Evolutionary conservation across 805 yeast genomes (phyloP).

Genomic region (Cyberlindnera lachancei): DNA sequence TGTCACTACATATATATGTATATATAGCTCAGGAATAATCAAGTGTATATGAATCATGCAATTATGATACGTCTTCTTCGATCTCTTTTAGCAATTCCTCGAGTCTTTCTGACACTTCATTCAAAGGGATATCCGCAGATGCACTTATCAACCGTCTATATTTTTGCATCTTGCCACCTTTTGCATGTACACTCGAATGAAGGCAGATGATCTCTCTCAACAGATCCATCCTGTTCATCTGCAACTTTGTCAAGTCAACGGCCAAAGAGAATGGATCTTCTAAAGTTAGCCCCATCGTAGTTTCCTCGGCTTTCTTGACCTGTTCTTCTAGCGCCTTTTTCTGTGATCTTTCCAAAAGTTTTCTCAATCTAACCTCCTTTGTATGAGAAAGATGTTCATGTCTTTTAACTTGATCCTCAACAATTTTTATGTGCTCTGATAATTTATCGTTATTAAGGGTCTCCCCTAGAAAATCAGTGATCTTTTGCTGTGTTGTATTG

Average conservation of each 20-base stretch:
- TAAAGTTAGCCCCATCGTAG: not conserved
- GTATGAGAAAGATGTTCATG: conserved; percentile 11
- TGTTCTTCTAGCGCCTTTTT: conserved; percentile 10
- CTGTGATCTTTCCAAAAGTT: conserved; percentile 26
- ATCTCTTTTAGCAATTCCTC: conserved; percentile 45
- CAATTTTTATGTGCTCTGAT: conserved; percentile 2
- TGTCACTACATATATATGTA: too few species aligned
- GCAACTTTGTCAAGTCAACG: conserved; percentile 33
- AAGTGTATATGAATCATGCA: too few species aligned
- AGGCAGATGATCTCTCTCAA: conserved; percentile 28
- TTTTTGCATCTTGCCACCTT: conserved; percentile 50
- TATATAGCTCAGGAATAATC: too few species aligned
- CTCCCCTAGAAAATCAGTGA: conserved; percentile 18
- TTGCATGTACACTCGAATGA: conserved; percentile 23
- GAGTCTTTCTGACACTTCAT: conserved; percentile 59
- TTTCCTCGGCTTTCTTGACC: not conserved
- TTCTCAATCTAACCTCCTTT: conserved; percentile 21
- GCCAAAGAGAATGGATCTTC: conserved; percentile 18
- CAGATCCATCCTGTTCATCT: conserved; percentile 31
- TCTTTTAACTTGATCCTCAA: conserved; percentile 16
- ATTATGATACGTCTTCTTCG: too few species aligned
- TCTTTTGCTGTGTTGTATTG: conserved; percentile 22
- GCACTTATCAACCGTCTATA: conserved; percentile 62
- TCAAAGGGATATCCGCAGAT: conserved; percentile 59
- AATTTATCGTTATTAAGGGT: conserved; percentile 10